Evolutionary conservation across 345 rosid species (phyloP).

Genomic region (Draba incana): DNA sequence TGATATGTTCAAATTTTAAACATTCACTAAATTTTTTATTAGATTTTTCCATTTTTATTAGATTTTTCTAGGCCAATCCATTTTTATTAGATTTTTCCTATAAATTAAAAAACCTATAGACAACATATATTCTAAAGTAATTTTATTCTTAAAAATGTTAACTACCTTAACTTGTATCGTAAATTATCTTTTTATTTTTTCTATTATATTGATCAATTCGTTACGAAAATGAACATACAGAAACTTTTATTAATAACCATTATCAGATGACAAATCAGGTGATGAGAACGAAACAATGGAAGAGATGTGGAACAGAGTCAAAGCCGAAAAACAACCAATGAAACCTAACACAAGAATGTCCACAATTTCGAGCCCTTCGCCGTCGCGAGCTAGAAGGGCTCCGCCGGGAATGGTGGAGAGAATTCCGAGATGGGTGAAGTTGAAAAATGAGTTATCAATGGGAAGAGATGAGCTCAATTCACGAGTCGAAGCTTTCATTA

Average conservation of each 20-base stretch:
- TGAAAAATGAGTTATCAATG: conserved; percentile 69
- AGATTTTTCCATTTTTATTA: no score
- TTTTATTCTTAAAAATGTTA: no score
- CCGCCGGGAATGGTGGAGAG: conserved; percentile 57
- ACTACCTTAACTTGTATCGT: no score
- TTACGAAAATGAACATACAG: no score
- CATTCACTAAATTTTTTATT: not conserved
- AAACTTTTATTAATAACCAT: not conserved
- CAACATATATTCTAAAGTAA: no score
- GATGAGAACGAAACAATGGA: conserved; percentile 42
- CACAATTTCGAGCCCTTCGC: conserved; percentile 9
- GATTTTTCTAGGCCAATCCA: no score
- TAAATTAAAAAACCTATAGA: no score
- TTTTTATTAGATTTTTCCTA: no score
- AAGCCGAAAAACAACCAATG: conserved; percentile 53
- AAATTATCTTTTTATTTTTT: no score
- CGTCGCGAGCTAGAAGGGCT: conserved; percentile 16
- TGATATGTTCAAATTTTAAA: not conserved
- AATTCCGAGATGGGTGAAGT: conserved; percentile 47
- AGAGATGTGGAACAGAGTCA: conserved; percentile 39
- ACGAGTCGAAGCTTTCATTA: conserved; percentile 82
- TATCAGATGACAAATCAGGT: conserved; percentile 27
- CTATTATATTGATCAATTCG: no score
- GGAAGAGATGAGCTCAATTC: conserved; percentile 84
- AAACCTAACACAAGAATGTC: conserved; percentile 63